Evolutionary conservation across 2,329 filamentous ascomycete genomes (phyloP), one percentile per base, ranked within the genome.

Genomic region (Plectosphaerella plurivora): DNA sequence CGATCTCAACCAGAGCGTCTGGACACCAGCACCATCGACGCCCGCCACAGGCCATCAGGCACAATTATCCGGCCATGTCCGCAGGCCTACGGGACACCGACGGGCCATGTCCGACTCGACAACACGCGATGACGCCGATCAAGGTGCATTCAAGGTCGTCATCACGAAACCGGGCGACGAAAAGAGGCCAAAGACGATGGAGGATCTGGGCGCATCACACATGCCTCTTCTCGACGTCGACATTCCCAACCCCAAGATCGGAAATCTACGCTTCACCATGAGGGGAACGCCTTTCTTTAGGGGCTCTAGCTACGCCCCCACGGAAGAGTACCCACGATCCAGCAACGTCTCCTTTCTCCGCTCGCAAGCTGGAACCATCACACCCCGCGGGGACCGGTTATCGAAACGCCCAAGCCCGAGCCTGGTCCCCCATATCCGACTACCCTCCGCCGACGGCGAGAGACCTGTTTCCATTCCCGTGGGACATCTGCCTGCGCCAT

Each of bases 161-260:
- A 93, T 95, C 61, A 87, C 91, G 49, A 81, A 89, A 56, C 82
- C 88, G 10, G 76, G 78, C 24, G 78, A 82, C 45, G 81, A 82
- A 28, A 63, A 67, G 41, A 78, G 82, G 50, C 81, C 85, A 24
- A 87, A 79, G 63, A 87, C 84, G 5, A 77, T 82, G 56, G 83
- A 87, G 63, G 81, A 82, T 60, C 54, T 78, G 44, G 71, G 76
- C 59, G 58, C 65, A 12, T 60, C 68, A 16, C 63, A 66, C 41
- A 68, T 75, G 39, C 84, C 82, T 12, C 71, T 84, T 36, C 74
- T 95, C 49, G 82, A 91, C 59, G 80, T 93, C 44, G 78, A 84
- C 20, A 96, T 96, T 49, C 91, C 92, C 36, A 87, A 89, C 52
- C 95, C 92, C 77, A 86, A 86, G 58, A 75, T 97, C 53, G 92